Evolutionary conservation across 495 filamentous ascomycete genomes (phyloP), one percentile per base, ranked within the genome.

Genomic region (Amphirosellinia nigrospora): DNA sequence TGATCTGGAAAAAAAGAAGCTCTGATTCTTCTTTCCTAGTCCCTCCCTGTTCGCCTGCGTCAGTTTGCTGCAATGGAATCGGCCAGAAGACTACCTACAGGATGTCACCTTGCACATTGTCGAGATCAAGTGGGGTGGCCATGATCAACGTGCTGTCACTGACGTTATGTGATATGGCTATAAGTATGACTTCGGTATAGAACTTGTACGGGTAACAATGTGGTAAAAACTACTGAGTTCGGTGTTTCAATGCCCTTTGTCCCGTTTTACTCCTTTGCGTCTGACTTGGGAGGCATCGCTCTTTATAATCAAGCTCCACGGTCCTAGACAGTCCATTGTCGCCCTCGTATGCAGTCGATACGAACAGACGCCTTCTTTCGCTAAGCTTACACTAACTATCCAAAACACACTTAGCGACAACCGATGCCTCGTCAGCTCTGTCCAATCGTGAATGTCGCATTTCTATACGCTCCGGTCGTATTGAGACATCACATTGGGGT

Each of bases 21-120:
- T 65, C 64, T 82, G 72, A 50, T 70, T 70, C 62, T 77, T 72
- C 69, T 79, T 81, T n/a, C 78, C 74, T 5, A 82, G 71, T 64
- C 80, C 72, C 19, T 75, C 74, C 55, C 79, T 81, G 30, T 41
- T 4, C 7, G 19, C 23, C 8, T n/a, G 19, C 0, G 34, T 71
- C 23, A 71, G 64, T 41, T 6, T 10, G 23, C n/a, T 7, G n/a
- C 16, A 1, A 36, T 19, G 3, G 2, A 30, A 9, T 41, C 23
- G 26, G 9, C 10, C 38, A 1, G 8, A 13, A 15, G 9, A 38
- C 1, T 0, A 45, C 70, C 36, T 23, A 71, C 70, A 67, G 56
- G 19, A 68, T 68, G 32, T 71, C 70, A 19, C 70, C 70, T 68
- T 71, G 70, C n/a, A 68, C 65, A 56, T 71, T 62, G 8, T 60